Evolutionary conservation across 257 asterid species (phyloP).

Genomic region (Solanum ossicruentum): DNA sequence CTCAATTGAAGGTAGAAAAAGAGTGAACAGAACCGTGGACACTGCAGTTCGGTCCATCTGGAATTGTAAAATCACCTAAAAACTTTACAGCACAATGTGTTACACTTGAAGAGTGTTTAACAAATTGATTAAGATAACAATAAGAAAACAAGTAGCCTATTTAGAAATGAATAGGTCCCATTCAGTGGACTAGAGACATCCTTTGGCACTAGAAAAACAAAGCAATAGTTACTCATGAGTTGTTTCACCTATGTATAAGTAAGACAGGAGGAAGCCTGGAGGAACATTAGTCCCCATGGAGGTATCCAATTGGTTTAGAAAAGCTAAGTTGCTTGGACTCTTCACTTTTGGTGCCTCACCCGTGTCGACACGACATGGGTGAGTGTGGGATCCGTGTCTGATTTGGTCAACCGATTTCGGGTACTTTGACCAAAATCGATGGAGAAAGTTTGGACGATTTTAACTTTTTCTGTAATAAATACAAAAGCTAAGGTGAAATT

Average conservation of each 20-base stretch:
- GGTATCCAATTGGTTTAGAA: neutral
- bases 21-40: neutral
- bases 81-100: neutral
- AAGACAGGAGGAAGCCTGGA: neutral
- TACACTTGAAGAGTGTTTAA: neutral
- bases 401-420: too few species aligned
- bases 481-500: too few species aligned
- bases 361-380: too few species aligned
- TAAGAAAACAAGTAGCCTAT: neutral
- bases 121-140: neutral
- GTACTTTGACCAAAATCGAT: too few species aligned
- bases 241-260: neutral
- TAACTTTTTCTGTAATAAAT: too few species aligned
- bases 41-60: neutral
- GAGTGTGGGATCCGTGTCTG: too few species aligned
- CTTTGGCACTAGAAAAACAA: neutral
- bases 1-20: neutral
- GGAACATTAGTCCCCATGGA: neutral
- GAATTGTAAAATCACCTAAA: neutral
- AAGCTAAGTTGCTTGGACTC: too few species aligned
- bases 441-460: too few species aligned
- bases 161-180: neutral
- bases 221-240: neutral
- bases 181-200: neutral
- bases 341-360: too few species aligned